These are phyloP conservation scores for Verticillium klebahnii DNA, from an alignment of 2,329 filamentous ascomycete genomes.

Conservation along the genomic window DNA sequence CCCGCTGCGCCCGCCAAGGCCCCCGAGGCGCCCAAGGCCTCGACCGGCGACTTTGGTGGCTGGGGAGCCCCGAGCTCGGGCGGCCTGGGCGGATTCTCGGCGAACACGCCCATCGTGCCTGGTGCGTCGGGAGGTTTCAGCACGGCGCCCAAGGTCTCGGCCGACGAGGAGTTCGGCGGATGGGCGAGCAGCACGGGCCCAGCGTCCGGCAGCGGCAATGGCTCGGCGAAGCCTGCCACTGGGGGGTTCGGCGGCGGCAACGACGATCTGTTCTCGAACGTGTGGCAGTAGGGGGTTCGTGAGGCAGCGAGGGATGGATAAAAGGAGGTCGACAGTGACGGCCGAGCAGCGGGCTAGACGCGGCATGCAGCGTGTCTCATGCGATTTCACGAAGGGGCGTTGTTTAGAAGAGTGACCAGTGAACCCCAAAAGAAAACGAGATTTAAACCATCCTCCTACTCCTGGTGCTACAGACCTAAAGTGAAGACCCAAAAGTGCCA, in stretches of 20 bases:
- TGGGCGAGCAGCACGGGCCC: conserved; percentile 71
- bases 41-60: conserved; percentile 50
- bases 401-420: background rate
- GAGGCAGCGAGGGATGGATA: background rate
- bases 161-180: conserved; percentile 93
- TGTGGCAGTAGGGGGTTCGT: conserved; percentile 65
- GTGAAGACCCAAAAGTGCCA: background rate
- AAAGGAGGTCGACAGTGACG: background rate
- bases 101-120: conserved; percentile 54
- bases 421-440: background rate
- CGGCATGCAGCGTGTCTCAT: background rate
- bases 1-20: conserved; percentile 45
- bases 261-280: conserved; percentile 92
- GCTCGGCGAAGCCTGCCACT: conserved; percentile 45
- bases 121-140: conserved; percentile 63
- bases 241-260: conserved; percentile 55
- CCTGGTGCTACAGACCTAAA: background rate
- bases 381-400: background rate
- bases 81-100: conserved; percentile 18
- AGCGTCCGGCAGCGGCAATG: conserved; percentile 28
- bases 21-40: conserved; percentile 52
- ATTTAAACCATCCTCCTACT: background rate
- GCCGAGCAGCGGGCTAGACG: background rate
- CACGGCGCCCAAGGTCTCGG: conserved; percentile 64
- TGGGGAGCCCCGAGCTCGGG: conserved; percentile 40